phyloP scores from a whole-genome alignment of 1,139 yeast genomes.

The Blastobotrys apis region DNA sequence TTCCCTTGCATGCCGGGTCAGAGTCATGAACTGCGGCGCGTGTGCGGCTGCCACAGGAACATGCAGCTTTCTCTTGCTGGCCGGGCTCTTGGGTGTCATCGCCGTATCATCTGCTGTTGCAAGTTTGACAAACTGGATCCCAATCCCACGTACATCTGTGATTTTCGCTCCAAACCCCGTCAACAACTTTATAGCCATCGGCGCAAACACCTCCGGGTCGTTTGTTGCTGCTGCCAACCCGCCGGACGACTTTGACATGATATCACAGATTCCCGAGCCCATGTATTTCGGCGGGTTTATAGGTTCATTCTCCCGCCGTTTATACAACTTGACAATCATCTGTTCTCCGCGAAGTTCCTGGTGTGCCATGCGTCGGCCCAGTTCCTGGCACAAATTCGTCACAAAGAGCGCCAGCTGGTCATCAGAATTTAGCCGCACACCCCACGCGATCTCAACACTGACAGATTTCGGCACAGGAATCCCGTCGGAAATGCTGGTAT shows the following conservation, averaged over 20 bases:
- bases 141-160: conserved; percentile 70
- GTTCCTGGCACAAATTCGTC: conserved; percentile 53
- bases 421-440: conserved; percentile 64
- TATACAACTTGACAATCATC: conserved; percentile 60
- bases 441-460: conserved; percentile 90
- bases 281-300: conserved; percentile 68
- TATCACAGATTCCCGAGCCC: conserved; percentile 81
- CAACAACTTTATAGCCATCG: conserved; percentile 56
- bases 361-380: conserved; percentile 49
- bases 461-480: conserved; percentile 63
- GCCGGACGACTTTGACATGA: conserved; percentile 53
- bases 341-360: conserved; percentile 51
- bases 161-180: conserved; percentile 59
- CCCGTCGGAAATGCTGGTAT: conserved; percentile 45
- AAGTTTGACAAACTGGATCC: conserved; percentile 60
- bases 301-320: conserved; percentile 63
- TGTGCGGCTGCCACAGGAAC: not conserved
- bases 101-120: conserved; percentile 7
- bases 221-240: conserved; percentile 61
- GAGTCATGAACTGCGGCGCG: conserved; percentile 3
- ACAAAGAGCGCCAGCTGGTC: conserved; percentile 63
- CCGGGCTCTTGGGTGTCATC: not conserved
- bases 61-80: not conserved
- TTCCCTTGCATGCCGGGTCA: conserved; percentile 5
- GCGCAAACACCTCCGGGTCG: conserved; percentile 56